Evolutionary conservation across 169 alveolate species (phyloP).

Genomic region (Neospora caninum): DNA sequence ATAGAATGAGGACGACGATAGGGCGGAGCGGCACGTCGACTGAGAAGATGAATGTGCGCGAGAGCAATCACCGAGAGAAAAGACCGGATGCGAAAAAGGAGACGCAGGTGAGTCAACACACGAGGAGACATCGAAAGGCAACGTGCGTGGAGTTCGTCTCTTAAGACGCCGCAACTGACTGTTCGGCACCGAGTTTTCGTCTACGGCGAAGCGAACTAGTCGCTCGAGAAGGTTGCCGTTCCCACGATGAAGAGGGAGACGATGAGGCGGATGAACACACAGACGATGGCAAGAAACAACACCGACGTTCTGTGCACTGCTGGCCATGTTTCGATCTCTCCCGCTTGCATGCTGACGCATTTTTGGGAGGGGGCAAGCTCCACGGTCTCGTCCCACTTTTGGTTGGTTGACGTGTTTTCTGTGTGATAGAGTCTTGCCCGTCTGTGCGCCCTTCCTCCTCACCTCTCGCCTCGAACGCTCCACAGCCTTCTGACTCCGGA

Average conservation of each 20-base stretch:
- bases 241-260: background rate
- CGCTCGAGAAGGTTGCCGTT: background rate
- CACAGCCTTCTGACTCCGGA: too few species aligned
- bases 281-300: background rate
- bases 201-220: background rate
- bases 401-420: too few species aligned
- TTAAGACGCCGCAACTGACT: background rate
- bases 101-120: background rate
- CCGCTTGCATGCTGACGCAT: background rate
- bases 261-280: background rate
- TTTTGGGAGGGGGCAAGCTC: background rate
- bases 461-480: background rate
- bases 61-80: background rate
- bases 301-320: background rate
- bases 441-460: background rate
- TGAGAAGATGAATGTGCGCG: background rate
- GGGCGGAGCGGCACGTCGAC: background rate
- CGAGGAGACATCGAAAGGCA: background rate
- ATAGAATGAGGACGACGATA: background rate
- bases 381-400: background rate
- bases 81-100: background rate
- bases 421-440: background rate
- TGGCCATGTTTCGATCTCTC: background rate
- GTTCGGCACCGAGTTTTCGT: background rate
- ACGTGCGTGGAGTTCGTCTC: background rate